These are phyloP conservation scores for Bolboschoenoplectus hybrid DNA, from an alignment of 202 grass and related monocot genomes.

Conservation along the genomic window DNA sequence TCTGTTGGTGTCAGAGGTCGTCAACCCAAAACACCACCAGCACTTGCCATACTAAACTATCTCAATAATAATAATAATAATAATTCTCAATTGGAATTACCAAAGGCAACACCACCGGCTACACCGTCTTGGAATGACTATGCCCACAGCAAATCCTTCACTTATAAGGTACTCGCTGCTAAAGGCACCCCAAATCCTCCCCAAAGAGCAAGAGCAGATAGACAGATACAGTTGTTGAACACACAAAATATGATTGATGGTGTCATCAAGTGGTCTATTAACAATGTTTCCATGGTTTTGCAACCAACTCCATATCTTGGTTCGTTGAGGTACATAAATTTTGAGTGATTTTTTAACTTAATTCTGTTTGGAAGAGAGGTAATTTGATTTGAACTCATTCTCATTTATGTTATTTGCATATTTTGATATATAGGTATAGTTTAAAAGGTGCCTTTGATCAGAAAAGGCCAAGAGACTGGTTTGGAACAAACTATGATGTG, in stretches of 20 bases:
- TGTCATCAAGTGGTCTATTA: slow-evolving; percentile 66
- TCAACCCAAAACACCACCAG: slow-evolving; percentile 49
- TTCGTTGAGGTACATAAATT: slow-evolving; percentile 49
- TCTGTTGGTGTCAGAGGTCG: slow-evolving; percentile 58
- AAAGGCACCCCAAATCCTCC: slow-evolving; percentile 45
- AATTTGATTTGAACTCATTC: background rate
- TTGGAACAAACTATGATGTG: slow-evolving; percentile 57
- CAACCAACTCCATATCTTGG: slow-evolving; percentile 79
- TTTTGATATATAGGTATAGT: background rate
- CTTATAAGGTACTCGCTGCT: slow-evolving; percentile 41
- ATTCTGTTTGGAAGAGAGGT: background rate
- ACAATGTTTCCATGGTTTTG: slow-evolving; percentile 74
- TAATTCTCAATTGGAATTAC: slow-evolving; percentile 43
- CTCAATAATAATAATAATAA: slow-evolving; percentile 30
- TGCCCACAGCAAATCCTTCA: slow-evolving; percentile 57
- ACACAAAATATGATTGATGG: slow-evolving; percentile 74
- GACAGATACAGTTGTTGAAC: slow-evolving; percentile 66
- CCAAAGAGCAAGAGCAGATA: slow-evolving; percentile 40
- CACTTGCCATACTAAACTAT: slow-evolving; percentile 64
- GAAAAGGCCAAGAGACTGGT: slow-evolving; percentile 48
- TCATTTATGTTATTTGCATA: background rate
- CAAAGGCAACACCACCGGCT: slow-evolving; percentile 44
- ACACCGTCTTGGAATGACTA: slow-evolving; percentile 56
- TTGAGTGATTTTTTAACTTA: background rate
- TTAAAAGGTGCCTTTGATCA: slow-evolving; percentile 52